Evolutionary conservation across 495 filamentous ascomycete species (phyloP), one percentile per base, ranked within the genome.

Genomic region (Podospora appendiculata): DNA sequence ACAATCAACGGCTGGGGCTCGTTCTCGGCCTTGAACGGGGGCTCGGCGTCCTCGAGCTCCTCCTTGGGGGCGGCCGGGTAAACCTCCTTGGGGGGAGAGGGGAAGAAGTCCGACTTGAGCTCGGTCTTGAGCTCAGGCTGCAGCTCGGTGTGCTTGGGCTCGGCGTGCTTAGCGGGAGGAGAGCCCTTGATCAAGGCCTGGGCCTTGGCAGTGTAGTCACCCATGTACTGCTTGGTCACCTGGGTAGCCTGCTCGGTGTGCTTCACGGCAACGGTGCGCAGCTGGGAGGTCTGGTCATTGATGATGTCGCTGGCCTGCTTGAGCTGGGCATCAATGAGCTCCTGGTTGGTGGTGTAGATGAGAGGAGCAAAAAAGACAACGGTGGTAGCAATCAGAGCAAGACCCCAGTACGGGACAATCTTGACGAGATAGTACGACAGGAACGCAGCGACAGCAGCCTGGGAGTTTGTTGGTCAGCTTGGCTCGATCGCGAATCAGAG

Each of bases 371-470:
- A 76, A 78, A 95, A 99, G 61, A 83, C 69, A 56, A 86, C 73
- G 41, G 84, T 83, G 45, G 87, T 86, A 52, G 77, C 79, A 56
- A 96, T 79, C 52, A 97, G 74, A 45, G 87, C 75, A 61, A 99
- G 78, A 32, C 89, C 89, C 93, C 93, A 99, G 73, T 92, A 78
- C 13, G 93, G 93, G 55, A 96, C 78, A 67, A 95, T 78, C 73
- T 93, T 96, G 72, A 95, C 88, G 58, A 99, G 77, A 77, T 84
- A 92, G 75, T 96, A 96, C 54, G 89, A 90, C 57, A 89, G 62
- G 67, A 97, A 87, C 47, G 93, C 82, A 44, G 81, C 81, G 51
- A 83, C 52, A 69, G 59, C 48, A 9, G 59, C 47, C 56, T 61
- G 14, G 19, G 12, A 47, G n/a, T 51, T 42, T 43, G n/a, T 67